Evolutionary conservation across 805 yeast genomes (phyloP).

Genomic region (Pichia nakasei): DNA sequence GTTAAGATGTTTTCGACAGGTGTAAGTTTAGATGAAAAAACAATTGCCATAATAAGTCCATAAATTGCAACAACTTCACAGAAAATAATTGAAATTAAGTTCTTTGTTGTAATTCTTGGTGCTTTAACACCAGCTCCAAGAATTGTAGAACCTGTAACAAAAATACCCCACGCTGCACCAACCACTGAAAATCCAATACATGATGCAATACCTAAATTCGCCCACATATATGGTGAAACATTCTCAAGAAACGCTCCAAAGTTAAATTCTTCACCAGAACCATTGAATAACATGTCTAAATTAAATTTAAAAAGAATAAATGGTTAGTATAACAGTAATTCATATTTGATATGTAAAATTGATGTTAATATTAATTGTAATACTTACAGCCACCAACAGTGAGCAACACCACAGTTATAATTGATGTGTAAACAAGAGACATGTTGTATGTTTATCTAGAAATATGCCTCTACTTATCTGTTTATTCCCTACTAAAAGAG

Average conservation of each 20-base stretch:
- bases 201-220: slow-evolving; percentile 74
- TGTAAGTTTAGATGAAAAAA: slow-evolving; percentile 80
- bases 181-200: slow-evolving; percentile 93
- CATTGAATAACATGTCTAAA: slow-evolving; percentile 66
- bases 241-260: slow-evolving; percentile 79
- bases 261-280: slow-evolving; percentile 86
- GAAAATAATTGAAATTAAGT: slow-evolving; percentile 91
- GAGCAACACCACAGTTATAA: slow-evolving; percentile 6
- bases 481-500: no score
- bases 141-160: slow-evolving; percentile 88
- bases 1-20: slow-evolving; percentile 62
- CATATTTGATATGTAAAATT: no score
- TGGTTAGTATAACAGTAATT: no score
- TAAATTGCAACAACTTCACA: slow-evolving; percentile 99
- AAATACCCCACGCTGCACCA: slow-evolving; percentile 99
- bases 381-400: slow-evolving; percentile 12
- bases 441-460: background rate
- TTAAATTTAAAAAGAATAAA: no score
- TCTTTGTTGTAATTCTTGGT: slow-evolving; percentile 95
- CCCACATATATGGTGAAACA: slow-evolving; percentile 97
- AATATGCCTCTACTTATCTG: no score
- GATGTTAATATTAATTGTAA: no score
- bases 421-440: slow-evolving; percentile 9
- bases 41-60: slow-evolving; percentile 96
- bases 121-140: slow-evolving; percentile 98